Percentiles rank a stretch among this genome's conserved stretches.
These are phyloP conservation scores for Raffaelea deltoideospora DNA, from an alignment of 2,329 filamentous ascomycete genomes.

Conservation along the genomic window DNA sequence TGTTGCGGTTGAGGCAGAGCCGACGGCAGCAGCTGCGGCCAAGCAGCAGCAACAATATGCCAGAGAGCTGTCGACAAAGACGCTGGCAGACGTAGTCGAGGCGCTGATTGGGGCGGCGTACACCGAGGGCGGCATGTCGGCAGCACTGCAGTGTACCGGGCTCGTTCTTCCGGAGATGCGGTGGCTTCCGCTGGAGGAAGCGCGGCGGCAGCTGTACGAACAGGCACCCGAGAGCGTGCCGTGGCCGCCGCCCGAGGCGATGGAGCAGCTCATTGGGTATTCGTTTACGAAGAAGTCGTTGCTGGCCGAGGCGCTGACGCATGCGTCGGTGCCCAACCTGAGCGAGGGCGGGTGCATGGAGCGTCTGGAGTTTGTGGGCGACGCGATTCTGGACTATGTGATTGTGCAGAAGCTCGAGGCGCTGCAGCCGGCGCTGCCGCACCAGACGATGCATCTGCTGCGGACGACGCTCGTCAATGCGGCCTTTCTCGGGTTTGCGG, in stretches of 20 bases:
- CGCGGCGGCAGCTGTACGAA: conserved; percentile 27
- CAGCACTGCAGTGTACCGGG: conserved; percentile 47
- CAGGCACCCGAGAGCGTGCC: conserved; percentile 22
- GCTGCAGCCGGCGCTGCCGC: conserved; percentile 22
- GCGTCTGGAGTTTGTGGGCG: conserved; percentile 76
- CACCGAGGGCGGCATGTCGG: conserved; percentile 49
- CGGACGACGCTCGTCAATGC: conserved; percentile 67
- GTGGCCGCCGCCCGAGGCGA: conserved; percentile 24
- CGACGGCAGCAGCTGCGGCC: too few relatives aligned
- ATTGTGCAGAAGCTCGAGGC: conserved; percentile 29
- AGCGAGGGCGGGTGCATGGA: conserved; percentile 41
- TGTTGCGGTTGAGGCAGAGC: neutral
- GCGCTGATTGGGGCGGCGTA: conserved; percentile 66
- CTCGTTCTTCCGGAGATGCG: conserved; percentile 47
- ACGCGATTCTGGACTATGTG: conserved; percentile 68
- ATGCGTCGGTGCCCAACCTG: conserved; percentile 42
- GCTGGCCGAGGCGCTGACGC: conserved; percentile 67
- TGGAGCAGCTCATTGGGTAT: conserved; percentile 59
- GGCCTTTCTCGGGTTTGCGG: conserved; percentile 63
- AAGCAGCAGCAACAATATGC: neutral
- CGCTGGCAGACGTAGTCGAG: conserved; percentile 76
- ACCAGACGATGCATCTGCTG: conserved; percentile 56
- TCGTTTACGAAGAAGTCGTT: conserved; percentile 52
- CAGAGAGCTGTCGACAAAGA: conserved; percentile 50
- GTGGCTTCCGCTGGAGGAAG: conserved; percentile 32